Evolutionary conservation across 2,329 filamentous ascomycete genomes (phyloP), one percentile per base, ranked within the genome.

Genomic region (Nigrospora sphaerica): DNA sequence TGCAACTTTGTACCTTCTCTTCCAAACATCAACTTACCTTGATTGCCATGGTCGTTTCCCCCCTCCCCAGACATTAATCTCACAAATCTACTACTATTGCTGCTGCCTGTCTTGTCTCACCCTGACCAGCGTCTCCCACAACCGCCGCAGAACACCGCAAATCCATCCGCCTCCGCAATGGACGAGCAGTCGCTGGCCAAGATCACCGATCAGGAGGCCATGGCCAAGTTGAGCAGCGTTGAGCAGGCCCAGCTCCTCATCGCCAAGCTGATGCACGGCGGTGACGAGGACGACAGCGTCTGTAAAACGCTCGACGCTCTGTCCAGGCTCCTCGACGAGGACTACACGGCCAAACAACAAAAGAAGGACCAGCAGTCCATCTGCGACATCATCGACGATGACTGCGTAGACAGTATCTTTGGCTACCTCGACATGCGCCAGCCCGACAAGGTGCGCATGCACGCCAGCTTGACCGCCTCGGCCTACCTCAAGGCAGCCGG

Each of bases 261-360:
- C 54, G 91, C 91, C 19, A 86, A 87, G 58, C 73, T 96, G 56
- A 95, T 96, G 83, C 88, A 95, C 62, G 89, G 88, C 39, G 90
- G 89, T 45, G 81, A 91, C 57, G 88, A 95, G 56, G 88, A 88
- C 60, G 80, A 82, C 47, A 83, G 87, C 54, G 85, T 80, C 12
- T 83, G 78, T 56, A 66, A 66, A 49, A 75, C 81, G 49, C 68
- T 85, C 39, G 75, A 78, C 53, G 65, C 67, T 46, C 73, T 85
- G 45, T 81, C 80, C 39, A 78, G 75, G 62, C 68, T 85, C 35
- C 69, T 85, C 46, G 74, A 71, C 56, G 71, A 80, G 34, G 80
- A 84, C 50, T 65, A 69, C 45, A 66, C 70, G 39, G 57, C 59
- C 12, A 62, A 61, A n/a, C 65, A 70, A 48, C 67, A 70, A 40